Conservation (phyloP, 163 green algal genomes). For the Prototheca cutis region DNA sequence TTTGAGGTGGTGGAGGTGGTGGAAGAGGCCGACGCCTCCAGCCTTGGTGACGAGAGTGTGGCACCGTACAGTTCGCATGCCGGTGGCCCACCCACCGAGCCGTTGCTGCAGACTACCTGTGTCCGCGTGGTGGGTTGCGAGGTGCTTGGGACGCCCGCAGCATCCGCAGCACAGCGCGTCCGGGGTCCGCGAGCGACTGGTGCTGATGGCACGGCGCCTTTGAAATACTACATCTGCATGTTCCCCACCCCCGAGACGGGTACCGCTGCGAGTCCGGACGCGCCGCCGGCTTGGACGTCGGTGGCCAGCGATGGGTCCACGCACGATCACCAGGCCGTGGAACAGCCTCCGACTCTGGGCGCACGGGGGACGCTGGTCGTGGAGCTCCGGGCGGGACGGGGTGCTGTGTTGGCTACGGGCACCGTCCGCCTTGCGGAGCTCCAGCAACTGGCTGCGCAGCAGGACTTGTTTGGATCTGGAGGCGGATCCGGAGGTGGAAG, state of each 20-base stretch:
- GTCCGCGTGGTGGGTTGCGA: slow-evolving; percentile 25
- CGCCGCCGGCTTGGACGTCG: slow-evolving; percentile 11
- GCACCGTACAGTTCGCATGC: too few relatives aligned
- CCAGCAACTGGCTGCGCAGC: slow-evolving; percentile 9
- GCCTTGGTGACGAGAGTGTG: background rate
- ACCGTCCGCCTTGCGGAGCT: slow-evolving; percentile 32
- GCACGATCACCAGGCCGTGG: slow-evolving; percentile 37
- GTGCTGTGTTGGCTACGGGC: slow-evolving; percentile 20
- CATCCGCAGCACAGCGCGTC: too few relatives aligned
- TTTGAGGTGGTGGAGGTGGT: background rate
- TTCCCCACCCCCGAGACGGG: slow-evolving; percentile 5
- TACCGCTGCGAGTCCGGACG: background rate
- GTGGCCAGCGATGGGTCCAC: slow-evolving; percentile 19
- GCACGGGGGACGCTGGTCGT: slow-evolving; percentile 13
- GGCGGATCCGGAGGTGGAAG: too few relatives aligned
- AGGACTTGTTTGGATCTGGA: background rate
- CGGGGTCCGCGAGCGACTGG: too few relatives aligned
- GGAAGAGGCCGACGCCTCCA: background rate
- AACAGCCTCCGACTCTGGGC: background rate
- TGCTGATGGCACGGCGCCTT: background rate
- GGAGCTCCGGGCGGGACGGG: slow-evolving; percentile 23
- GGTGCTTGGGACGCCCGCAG: too few relatives aligned
- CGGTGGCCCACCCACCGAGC: background rate
- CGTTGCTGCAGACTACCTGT: slow-evolving; percentile 11
- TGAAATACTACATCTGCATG: slow-evolving; percentile 5